Conservation (phyloP, 2,329 filamentous ascomycete genomes). For the Fusarium pseudograminearum region DNA sequence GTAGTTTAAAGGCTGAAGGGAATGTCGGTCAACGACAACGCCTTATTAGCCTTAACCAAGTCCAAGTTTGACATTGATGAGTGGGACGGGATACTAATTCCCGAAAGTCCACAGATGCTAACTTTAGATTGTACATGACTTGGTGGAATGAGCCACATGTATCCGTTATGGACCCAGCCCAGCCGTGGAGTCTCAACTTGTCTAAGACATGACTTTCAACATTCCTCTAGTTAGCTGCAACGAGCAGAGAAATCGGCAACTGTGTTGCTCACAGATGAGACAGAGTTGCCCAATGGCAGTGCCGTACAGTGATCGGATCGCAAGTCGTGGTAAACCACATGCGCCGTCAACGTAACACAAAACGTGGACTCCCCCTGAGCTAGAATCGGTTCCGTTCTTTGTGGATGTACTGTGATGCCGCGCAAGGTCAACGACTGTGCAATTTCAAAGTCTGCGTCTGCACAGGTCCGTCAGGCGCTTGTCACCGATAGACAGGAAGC, state of each 20-base stretch:
- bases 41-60: not conserved
- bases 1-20: slow-evolving; percentile 2
- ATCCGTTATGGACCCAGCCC: not conserved
- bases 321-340: slow-evolving; percentile 6
- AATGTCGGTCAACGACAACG: slow-evolving; percentile 33
- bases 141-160: slow-evolving; percentile 29
- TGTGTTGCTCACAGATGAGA: slow-evolving; percentile 10
- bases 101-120: slow-evolving; percentile 13
- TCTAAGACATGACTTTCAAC: slow-evolving; percentile 12
- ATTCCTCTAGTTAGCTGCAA: slow-evolving; percentile 6
- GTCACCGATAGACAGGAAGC: slow-evolving; percentile 35
- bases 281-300: not conserved
- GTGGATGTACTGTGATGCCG: slow-evolving; percentile 6
- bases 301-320: slow-evolving; percentile 26
- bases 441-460: slow-evolving; percentile 29
- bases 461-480: slow-evolving; percentile 19
- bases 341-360: slow-evolving; percentile 25
- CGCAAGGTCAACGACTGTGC: slow-evolving; percentile 18
- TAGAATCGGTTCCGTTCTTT: slow-evolving; percentile 20
- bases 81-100: slow-evolving; percentile 23
- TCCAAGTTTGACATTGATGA: slow-evolving; percentile 30
- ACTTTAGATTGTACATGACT: slow-evolving; percentile 5
- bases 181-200: not conserved
- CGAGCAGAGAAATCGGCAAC: slow-evolving; percentile 1
- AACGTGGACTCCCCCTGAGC: slow-evolving; percentile 42